phyloP scores from a whole-genome alignment of 2,329 filamentous ascomycete species.

The Curvularia verruculosa region DNA sequence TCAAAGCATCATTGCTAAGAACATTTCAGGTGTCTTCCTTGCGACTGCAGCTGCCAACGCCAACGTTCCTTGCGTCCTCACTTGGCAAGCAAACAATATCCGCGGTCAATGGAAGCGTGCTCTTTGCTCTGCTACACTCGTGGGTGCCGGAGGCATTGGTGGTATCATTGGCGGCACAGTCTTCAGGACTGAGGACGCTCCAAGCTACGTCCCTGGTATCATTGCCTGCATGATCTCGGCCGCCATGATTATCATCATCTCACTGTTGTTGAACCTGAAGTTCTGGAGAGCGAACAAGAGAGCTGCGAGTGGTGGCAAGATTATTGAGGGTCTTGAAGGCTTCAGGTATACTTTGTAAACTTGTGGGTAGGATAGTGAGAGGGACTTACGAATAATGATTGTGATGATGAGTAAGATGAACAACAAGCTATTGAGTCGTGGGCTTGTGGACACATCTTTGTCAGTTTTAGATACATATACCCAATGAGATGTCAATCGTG shows the following conservation, averaged over 20 bases:
- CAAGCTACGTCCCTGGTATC: slow-evolving; percentile 45
- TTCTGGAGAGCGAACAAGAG: slow-evolving; percentile 48
- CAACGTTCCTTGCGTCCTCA: slow-evolving; percentile 75
- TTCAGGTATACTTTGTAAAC: slow-evolving; percentile 40
- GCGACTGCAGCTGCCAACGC: slow-evolving; percentile 75
- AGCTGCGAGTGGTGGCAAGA: slow-evolving; percentile 48
- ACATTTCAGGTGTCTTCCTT: slow-evolving; percentile 65
- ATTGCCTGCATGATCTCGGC: slow-evolving; percentile 47
- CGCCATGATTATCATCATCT: slow-evolving; percentile 44
- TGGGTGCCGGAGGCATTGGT: slow-evolving; percentile 77
- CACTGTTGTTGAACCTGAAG: slow-evolving; percentile 37
- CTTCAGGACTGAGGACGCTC: slow-evolving; percentile 60
- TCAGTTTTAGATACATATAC: neutral
- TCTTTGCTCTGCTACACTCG: slow-evolving; percentile 75
- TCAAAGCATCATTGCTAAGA: neutral
- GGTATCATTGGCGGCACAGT: slow-evolving; percentile 79
- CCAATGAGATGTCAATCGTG: neutral
- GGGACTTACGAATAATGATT: slow-evolving; percentile 1
- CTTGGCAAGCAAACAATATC: slow-evolving; percentile 87
- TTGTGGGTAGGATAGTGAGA: too few species aligned
- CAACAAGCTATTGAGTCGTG: neutral
- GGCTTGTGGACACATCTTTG: neutral
- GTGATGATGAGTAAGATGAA: neutral
- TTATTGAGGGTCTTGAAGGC: slow-evolving; percentile 46
- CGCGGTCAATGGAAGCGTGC: slow-evolving; percentile 88